Conservation (phyloP, 1,284 basidiomycete genomes). For the Cryptococcus maquisensis region DNA sequence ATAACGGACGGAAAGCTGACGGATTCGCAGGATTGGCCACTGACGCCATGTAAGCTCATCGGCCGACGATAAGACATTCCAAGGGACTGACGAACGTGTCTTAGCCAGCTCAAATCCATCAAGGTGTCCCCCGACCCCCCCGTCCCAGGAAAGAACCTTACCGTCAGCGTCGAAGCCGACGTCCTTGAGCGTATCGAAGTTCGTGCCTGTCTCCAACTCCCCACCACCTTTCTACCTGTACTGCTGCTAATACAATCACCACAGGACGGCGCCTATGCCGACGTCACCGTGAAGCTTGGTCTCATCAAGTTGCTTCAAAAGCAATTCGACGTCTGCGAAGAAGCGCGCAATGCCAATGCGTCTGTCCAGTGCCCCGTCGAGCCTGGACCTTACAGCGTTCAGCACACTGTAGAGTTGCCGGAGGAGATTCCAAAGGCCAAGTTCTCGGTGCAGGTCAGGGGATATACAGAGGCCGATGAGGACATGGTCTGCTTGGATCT, state of each 20-base stretch:
- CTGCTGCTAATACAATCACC: too few relatives aligned
- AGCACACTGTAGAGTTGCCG: constrained; percentile 76
- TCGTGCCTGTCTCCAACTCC: constrained; percentile 16
- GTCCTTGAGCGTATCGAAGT: constrained; percentile 66
- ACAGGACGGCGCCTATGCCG: constrained; percentile 83
- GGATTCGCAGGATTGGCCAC: constrained; percentile 37
- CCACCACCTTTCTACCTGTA: not conserved
- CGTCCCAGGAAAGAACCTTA: constrained; percentile 72
- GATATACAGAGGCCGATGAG: constrained; percentile 71
- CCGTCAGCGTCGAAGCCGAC: constrained; percentile 66
- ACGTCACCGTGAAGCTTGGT: constrained; percentile 83
- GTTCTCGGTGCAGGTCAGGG: constrained; percentile 69
- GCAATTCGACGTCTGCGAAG: constrained; percentile 80
- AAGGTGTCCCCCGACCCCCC: constrained; percentile 74
- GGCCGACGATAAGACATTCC: not conserved
- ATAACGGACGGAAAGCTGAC: not conserved
- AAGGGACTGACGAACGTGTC: not conserved
- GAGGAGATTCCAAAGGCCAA: constrained; percentile 88
- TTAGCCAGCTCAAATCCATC: constrained; percentile 60
- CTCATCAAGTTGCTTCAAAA: constrained; percentile 77
- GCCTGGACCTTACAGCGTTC: constrained; percentile 63
- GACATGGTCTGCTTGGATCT: constrained; percentile 77
- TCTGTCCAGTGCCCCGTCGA: constrained; percentile 54
- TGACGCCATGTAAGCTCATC: constrained; percentile 42
- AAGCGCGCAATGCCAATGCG: constrained; percentile 56